Conservation (phyloP, 305 asterid species). For the Fraxinus sp. region DNA sequence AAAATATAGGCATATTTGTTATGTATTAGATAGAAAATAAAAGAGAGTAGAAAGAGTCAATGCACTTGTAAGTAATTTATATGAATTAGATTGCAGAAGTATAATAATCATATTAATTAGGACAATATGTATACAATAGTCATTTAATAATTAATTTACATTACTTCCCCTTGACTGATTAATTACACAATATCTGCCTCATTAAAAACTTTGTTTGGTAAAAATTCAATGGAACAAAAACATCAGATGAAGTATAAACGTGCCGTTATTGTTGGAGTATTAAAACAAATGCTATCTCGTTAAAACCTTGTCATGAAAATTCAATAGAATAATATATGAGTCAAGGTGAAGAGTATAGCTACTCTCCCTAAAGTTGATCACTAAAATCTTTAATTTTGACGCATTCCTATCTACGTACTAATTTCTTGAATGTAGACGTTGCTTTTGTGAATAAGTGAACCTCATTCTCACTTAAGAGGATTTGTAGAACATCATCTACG, state of each 20-base stretch:
- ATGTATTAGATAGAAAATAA: no score
- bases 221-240: no score
- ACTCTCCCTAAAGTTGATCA: background rate
- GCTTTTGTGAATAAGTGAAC: background rate
- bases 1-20: background rate
- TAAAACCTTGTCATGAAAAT: no score
- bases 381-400: no score
- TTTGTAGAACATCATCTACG: background rate
- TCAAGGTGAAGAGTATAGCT: no score
- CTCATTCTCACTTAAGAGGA: background rate
- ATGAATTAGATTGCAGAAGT: background rate
- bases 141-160: background rate
- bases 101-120: background rate
- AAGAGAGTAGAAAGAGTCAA: background rate
- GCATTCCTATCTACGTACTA: no score
- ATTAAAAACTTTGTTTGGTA: background rate
- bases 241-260: background rate
- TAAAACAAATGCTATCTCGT: no score
- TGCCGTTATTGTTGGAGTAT: no score
- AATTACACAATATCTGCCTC: background rate
- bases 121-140: background rate
- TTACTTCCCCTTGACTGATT: background rate
- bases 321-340: no score
- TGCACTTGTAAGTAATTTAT: background rate
- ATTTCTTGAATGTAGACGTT: background rate